Evolutionary conservation across 2,329 filamentous ascomycete species (phyloP).

Genomic region (Botrytis fabae): DNA sequence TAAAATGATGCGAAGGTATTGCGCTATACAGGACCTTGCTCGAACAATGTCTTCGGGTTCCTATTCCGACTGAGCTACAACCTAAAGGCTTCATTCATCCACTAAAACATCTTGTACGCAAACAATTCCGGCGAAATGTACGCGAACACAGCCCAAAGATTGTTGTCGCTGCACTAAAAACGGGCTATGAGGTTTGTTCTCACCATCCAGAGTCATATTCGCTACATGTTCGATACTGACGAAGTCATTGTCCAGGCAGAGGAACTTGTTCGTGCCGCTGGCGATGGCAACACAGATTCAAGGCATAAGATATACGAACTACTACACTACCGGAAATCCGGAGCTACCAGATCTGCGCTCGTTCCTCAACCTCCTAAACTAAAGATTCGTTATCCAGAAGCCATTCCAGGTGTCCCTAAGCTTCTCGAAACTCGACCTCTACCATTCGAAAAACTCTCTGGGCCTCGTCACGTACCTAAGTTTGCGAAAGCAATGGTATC

Average conservation of each 20-base stretch:
- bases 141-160: constrained; percentile 59
- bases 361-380: constrained; percentile 21
- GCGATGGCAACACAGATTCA: constrained; percentile 30
- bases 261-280: constrained; percentile 36
- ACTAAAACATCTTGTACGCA: constrained; percentile 58
- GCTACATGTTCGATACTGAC: not conserved
- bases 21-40: constrained; percentile 73
- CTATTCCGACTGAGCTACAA: constrained; percentile 52
- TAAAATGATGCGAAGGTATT: constrained; percentile 51
- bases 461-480: constrained; percentile 58
- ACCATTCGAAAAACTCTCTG: constrained; percentile 51
- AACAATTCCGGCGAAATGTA: constrained; percentile 62
- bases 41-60: constrained; percentile 54
- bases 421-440: constrained; percentile 53
- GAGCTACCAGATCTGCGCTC: constrained; percentile 13
- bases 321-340: constrained; percentile 35
- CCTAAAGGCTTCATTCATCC: constrained; percentile 43
- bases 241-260: constrained; percentile 29
- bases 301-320: constrained; percentile 39
- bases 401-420: constrained; percentile 43
- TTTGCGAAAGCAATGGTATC: constrained; percentile 56
- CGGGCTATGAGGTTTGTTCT: constrained; percentile 63
- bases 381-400: constrained; percentile 28
- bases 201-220: not conserved
- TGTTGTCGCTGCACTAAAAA: constrained; percentile 60